Percentiles rank a stretch among this genome's conserved stretches.
Conservation (phyloP, 768 basidiomycete genomes). For the Lactifluus volemus region DNA sequence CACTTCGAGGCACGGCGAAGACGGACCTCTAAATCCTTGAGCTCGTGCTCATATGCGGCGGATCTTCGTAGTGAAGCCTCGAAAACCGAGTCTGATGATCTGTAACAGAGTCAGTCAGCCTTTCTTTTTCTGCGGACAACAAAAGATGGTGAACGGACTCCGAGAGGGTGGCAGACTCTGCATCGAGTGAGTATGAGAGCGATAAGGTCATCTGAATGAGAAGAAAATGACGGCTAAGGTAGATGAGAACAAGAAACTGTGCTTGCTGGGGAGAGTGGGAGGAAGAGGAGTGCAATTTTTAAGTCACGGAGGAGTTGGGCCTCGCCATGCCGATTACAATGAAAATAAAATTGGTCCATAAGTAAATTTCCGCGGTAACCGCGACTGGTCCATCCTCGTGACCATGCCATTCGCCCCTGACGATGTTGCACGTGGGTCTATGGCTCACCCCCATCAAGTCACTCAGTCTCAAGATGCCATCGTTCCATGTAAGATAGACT, state of each 20-base stretch:
- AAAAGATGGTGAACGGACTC: background rate
- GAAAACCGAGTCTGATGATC: background rate
- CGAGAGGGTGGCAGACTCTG: background rate
- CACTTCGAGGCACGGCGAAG: too few relatives aligned
- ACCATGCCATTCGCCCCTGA: too few relatives aligned
- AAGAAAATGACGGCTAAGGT: background rate
- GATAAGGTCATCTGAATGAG: background rate
- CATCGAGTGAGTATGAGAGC: background rate
- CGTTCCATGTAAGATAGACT: too few relatives aligned
- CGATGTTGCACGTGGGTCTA: too few relatives aligned
- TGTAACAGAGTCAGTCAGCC: background rate
- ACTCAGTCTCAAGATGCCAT: too few relatives aligned
- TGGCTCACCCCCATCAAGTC: too few relatives aligned
- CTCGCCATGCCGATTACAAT: too few relatives aligned
- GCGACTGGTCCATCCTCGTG: too few relatives aligned
- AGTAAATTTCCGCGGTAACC: too few relatives aligned
- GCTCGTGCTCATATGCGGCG: slow-evolving; percentile 8
- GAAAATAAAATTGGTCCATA: too few relatives aligned
- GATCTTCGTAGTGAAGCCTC: background rate
- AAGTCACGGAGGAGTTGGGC: too few relatives aligned
- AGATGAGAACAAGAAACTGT: background rate
- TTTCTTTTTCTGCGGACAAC: background rate
- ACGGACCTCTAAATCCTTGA: slow-evolving; percentile 21
- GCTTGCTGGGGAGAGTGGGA: background rate
- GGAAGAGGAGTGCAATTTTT: too few relatives aligned